Evolutionary conservation across 768 basidiomycete genomes (phyloP).

Genomic region (Mycena floridula): DNA sequence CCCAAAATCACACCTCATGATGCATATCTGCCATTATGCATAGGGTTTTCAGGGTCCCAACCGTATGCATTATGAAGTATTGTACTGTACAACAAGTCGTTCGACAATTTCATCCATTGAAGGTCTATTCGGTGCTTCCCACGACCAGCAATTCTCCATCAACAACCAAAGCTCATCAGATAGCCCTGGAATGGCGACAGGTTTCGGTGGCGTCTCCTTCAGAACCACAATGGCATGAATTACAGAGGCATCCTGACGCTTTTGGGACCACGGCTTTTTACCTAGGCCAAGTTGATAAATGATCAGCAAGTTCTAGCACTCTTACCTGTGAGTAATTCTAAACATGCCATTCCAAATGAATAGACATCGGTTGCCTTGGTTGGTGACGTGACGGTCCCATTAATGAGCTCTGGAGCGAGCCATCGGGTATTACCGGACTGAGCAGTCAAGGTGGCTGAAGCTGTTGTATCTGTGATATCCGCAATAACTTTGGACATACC

Average conservation of each 20-base stretch:
- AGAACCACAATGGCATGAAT: constrained; percentile 35
- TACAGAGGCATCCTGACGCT: constrained; percentile 44
- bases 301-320: too few relatives aligned
- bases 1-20: too few relatives aligned
- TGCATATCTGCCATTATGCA: neutral
- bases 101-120: constrained; percentile 31
- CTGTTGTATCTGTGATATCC: constrained; percentile 45
- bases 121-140: constrained; percentile 30
- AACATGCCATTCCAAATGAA: constrained; percentile 53
- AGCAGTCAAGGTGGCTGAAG: constrained; percentile 41
- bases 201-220: constrained; percentile 35
- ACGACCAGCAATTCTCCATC: constrained; percentile 43
- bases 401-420: constrained; percentile 56
- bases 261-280: constrained; percentile 40
- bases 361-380: constrained; percentile 49
- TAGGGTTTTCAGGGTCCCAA: too few relatives aligned
- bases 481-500: constrained; percentile 58
- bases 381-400: constrained; percentile 32
- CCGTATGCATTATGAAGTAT: constrained; percentile 1
- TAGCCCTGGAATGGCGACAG: constrained; percentile 26
- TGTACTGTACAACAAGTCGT: constrained; percentile 8
- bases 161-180: constrained; percentile 42
- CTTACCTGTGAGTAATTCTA: constrained; percentile 51
- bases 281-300: too few relatives aligned
- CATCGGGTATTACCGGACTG: constrained; percentile 48